phyloP scores from a whole-genome alignment of 2,329 filamentous ascomycete species.

The Alternaria dauci region DNA sequence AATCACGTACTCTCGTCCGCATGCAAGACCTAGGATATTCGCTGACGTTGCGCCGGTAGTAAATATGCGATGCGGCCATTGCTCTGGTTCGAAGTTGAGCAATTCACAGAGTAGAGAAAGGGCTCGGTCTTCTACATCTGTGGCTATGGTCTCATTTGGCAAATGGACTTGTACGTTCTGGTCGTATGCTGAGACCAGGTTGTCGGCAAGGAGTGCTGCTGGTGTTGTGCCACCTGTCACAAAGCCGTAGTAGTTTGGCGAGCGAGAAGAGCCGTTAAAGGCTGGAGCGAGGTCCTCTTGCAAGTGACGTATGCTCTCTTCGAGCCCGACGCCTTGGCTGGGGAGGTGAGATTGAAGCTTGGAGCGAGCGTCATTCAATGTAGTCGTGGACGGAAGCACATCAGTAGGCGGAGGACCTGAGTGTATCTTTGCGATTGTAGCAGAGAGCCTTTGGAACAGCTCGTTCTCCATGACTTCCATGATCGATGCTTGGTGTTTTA shows the following conservation, averaged over 20 bases:
- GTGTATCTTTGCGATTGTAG: constrained; percentile 37
- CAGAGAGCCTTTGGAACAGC: constrained; percentile 29
- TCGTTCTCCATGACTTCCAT: constrained; percentile 26
- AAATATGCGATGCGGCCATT: constrained; percentile 79
- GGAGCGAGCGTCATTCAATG: constrained; percentile 42
- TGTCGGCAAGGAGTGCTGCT: constrained; percentile 81
- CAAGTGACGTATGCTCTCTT: constrained; percentile 55
- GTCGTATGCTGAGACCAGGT: constrained; percentile 80
- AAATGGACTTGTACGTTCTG: constrained; percentile 88
- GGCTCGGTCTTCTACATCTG: constrained; percentile 77
- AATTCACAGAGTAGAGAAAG: constrained; percentile 74
- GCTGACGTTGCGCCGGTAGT: constrained; percentile 76
- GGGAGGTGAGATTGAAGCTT: constrained; percentile 52
- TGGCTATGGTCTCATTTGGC: constrained; percentile 76
- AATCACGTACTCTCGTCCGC: constrained; percentile 74
- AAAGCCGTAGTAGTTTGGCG: constrained; percentile 75
- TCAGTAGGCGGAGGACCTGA: constrained; percentile 23
- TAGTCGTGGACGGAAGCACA: constrained; percentile 48
- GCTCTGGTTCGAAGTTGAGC: constrained; percentile 63
- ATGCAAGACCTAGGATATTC: constrained; percentile 71
- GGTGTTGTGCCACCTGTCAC: constrained; percentile 84
- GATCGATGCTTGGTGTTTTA: neutral
- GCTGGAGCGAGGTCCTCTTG: constrained; percentile 60
- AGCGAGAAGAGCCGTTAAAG: constrained; percentile 70
- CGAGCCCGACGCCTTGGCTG: constrained; percentile 54